Conservation (phyloP, 2,329 filamentous ascomycete species). For the Fusarium piperis region DNA sequence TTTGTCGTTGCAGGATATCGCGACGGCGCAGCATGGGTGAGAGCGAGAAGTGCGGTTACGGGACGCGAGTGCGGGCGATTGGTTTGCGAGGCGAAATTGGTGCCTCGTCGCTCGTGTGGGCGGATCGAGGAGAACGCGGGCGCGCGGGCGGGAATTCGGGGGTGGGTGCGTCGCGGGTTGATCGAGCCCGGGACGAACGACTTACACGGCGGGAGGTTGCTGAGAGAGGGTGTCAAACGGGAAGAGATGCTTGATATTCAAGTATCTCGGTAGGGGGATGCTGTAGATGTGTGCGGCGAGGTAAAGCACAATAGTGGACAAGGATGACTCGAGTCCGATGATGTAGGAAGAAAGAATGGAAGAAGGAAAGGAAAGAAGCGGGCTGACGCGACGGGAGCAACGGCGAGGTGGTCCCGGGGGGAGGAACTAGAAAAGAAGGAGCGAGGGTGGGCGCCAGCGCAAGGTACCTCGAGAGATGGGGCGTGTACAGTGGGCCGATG, state of each 20-base stretch:
- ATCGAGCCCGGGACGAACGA: slow-evolving; percentile 33
- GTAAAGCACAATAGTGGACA: slow-evolving; percentile 12
- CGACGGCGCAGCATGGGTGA: slow-evolving; percentile 34
- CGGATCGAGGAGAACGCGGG: slow-evolving; percentile 32
- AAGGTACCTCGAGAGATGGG: slow-evolving; percentile 14
- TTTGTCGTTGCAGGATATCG: slow-evolving; percentile 21
- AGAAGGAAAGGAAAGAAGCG: slow-evolving; percentile 34
- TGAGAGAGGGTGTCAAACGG: slow-evolving; percentile 21
- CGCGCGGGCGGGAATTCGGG: slow-evolving; percentile 36
- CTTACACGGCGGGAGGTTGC: slow-evolving; percentile 45
- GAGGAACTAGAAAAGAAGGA: slow-evolving; percentile 41
- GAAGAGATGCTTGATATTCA: slow-evolving; percentile 26
- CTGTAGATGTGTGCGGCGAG: slow-evolving; percentile 8
- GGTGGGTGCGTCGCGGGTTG: slow-evolving; percentile 37
- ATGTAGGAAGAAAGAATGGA: slow-evolving; percentile 32
- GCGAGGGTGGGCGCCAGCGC: slow-evolving; percentile 19
- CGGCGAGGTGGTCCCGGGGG: slow-evolving; percentile 40
- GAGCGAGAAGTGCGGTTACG: slow-evolving; percentile 8
- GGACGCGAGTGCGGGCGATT: slow-evolving; percentile 17
- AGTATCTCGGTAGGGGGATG: background rate
- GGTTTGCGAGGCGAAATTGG: slow-evolving; percentile 25
- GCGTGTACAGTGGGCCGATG: slow-evolving; percentile 24
- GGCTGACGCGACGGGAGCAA: slow-evolving; percentile 45
- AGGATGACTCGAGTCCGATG: slow-evolving; percentile 12
- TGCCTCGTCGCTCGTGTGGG: slow-evolving; percentile 20